phyloP scores from a whole-genome alignment of 2,329 filamentous ascomycete genomes.

The Phaeoacremonium minimum region DNA sequence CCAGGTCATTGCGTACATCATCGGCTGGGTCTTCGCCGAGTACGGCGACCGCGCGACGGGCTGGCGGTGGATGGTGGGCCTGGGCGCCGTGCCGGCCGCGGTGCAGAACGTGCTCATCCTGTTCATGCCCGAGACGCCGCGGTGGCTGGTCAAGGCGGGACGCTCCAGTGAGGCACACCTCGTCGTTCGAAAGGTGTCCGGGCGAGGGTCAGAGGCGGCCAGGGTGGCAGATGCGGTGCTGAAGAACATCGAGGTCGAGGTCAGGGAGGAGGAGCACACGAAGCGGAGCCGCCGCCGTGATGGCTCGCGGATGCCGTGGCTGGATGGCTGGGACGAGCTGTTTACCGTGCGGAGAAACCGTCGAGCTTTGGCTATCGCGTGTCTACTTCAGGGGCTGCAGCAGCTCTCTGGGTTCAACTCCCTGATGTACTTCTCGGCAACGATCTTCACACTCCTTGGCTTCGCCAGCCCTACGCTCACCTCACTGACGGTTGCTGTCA shows the following conservation, averaged over 20 bases:
- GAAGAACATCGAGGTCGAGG: slow-evolving; percentile 67
- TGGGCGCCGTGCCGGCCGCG: slow-evolving; percentile 73
- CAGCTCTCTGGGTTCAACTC: slow-evolving; percentile 90
- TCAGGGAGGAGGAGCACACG: slow-evolving; percentile 60
- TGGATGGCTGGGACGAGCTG: slow-evolving; percentile 48
- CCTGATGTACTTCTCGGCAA: slow-evolving; percentile 87
- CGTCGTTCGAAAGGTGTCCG: slow-evolving; percentile 64
- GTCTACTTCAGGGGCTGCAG: slow-evolving; percentile 80
- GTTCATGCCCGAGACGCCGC: slow-evolving; percentile 80
- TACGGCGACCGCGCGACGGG: slow-evolving; percentile 48
- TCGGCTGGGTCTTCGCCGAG: slow-evolving; percentile 72
- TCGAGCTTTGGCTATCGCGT: slow-evolving; percentile 78
- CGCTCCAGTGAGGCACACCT: slow-evolving; percentile 54
- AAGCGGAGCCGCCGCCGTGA: slow-evolving; percentile 39
- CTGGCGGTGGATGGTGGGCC: slow-evolving; percentile 89
- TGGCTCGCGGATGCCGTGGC: slow-evolving; percentile 23
- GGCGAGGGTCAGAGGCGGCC: slow-evolving; percentile 29
- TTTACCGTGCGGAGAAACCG: slow-evolving; percentile 58
- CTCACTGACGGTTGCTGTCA: slow-evolving; percentile 71
- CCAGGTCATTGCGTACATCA: slow-evolving; percentile 81
- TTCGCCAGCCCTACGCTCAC: slow-evolving; percentile 77
- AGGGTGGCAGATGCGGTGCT: slow-evolving; percentile 56
- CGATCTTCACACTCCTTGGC: slow-evolving; percentile 72
- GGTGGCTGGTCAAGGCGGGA: slow-evolving; percentile 76
- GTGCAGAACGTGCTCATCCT: slow-evolving; percentile 66